A percentile compares a stretch with the other conserved stretches of the same genome.
Conservation (phyloP, 2,329 filamentous ascomycete species). For the Paramyrothecium sp. region DNA sequence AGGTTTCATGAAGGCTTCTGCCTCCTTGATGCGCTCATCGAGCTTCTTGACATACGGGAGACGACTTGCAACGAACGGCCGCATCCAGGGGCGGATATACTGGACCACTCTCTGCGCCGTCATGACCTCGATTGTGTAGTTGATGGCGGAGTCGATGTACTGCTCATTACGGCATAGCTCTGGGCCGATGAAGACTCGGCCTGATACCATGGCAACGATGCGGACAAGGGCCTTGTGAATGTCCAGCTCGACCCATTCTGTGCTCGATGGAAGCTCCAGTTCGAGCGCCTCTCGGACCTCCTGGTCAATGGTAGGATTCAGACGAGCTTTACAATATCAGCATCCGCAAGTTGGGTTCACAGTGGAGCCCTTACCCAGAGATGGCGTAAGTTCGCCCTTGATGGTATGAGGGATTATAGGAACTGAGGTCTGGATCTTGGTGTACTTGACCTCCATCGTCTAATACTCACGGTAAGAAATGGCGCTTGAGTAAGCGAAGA, state of each 20-base stretch:
- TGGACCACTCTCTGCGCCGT: conserved; percentile 27
- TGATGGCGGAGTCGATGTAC: conserved; percentile 45
- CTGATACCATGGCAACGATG: conserved; percentile 44
- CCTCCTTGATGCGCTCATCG: conserved; percentile 25
- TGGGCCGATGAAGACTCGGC: conserved; percentile 45
- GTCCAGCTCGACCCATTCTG: conserved; percentile 38
- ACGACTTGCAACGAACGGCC: conserved; percentile 27
- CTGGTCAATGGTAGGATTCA: conserved; percentile 35
- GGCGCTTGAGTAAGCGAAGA: not conserved
- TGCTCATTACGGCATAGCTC: conserved; percentile 42
- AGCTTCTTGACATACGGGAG: conserved; percentile 33
- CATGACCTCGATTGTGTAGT: conserved; percentile 44
- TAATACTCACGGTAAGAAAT: conserved; percentile 5
- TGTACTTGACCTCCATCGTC: conserved; percentile 31
- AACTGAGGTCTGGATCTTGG: conserved; percentile 21
- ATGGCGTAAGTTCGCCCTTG: conserved; percentile 29
- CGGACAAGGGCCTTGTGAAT: conserved; percentile 39
- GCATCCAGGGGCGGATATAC: conserved; percentile 25
- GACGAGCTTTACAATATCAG: not conserved
- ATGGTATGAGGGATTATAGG: conserved; percentile 24
- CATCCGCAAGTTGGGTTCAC: not conserved
- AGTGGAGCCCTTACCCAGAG: conserved; percentile 19
- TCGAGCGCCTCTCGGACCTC: conserved; percentile 33
- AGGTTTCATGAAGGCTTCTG: conserved; percentile 32
- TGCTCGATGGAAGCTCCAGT: conserved; percentile 29